phyloP scores from a whole-genome alignment of 1,139 yeast genomes.

The Hyphopichia wangnamkhiaoensis region DNA sequence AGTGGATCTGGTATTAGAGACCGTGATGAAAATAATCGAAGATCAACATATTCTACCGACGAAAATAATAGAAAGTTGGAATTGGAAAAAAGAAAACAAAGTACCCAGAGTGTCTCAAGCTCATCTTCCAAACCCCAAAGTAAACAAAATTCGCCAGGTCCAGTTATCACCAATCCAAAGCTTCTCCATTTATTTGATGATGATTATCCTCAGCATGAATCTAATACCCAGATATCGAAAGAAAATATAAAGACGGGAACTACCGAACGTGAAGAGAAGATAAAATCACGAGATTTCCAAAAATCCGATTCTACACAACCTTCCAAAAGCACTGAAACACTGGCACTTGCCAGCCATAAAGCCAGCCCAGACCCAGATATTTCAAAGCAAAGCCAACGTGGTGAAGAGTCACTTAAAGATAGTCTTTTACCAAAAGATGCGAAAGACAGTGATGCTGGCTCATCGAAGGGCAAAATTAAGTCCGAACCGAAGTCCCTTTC shows the following conservation, averaged over 20 bases:
- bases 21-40: background rate
- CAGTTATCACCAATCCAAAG: constrained; percentile 3
- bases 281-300: too few relatives aligned
- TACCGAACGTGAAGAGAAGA: too few relatives aligned
- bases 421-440: too few relatives aligned
- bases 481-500: too few relatives aligned
- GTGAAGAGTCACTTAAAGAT: too few relatives aligned
- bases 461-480: too few relatives aligned
- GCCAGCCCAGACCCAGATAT: too few relatives aligned
- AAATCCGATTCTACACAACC: too few relatives aligned
- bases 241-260: constrained; percentile 1
- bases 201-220: background rate
- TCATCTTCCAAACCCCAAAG: background rate
- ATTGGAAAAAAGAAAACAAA: background rate
- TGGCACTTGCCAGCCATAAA: too few relatives aligned
- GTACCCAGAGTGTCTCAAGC: background rate
- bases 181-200: constrained; percentile 7
- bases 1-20: constrained; percentile 1
- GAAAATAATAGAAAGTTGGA: constrained; percentile 1
- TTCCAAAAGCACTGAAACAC: too few relatives aligned
- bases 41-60: constrained; percentile 3
- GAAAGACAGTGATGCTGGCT: too few relatives aligned
- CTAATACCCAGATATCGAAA: background rate
- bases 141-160: background rate
- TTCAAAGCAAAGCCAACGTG: too few relatives aligned